These are phyloP conservation scores for Erodium moschatum DNA, from an alignment of 441 rosid species.

Conservation along the genomic window DNA sequence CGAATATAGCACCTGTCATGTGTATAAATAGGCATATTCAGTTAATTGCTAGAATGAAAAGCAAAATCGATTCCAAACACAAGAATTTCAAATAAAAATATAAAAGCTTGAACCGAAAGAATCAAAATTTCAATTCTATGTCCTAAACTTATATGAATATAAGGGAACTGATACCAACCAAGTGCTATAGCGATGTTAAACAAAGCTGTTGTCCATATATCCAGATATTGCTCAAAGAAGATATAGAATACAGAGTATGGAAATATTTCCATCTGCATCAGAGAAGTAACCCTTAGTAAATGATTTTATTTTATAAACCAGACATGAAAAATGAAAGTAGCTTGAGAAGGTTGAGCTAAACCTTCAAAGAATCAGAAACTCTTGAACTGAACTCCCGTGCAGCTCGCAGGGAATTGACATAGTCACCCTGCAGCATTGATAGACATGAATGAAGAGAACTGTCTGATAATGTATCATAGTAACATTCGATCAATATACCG, in stretches of 20 bases:
- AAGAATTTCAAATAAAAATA: no score
- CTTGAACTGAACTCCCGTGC: conserved; percentile 60
- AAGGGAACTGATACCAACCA: conserved; percentile 31
- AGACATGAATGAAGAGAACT: conserved; percentile 12
- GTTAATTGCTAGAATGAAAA: background rate
- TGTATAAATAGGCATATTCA: conserved; percentile 14
- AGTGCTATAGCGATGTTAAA: conserved; percentile 54
- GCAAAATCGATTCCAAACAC: no score
- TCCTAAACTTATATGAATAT: background rate
- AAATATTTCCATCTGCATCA: conserved; percentile 53
- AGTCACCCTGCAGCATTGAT: conserved; percentile 46
- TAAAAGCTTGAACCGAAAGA: no score
- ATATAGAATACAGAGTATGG: conserved; percentile 74
- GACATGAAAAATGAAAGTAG: background rate
- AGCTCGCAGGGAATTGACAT: conserved; percentile 56
- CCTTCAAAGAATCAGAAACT: conserved; percentile 54
- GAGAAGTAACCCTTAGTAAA: conserved; percentile 20
- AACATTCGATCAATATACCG: conserved; percentile 11
- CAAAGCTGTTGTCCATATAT: conserved; percentile 57
- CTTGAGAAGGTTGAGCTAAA: conserved; percentile 16
- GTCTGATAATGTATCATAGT: conserved; percentile 5
- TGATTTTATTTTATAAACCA: background rate
- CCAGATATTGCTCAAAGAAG: conserved; percentile 72
- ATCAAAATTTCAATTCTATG: background rate
- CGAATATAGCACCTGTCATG: conserved; percentile 55